A percentile compares a stretch with the other conserved stretches of the same genome.
These are phyloP conservation scores for Candida frijolesensis DNA, from an alignment of 1,139 yeast genomes.

Conservation along the genomic window DNA sequence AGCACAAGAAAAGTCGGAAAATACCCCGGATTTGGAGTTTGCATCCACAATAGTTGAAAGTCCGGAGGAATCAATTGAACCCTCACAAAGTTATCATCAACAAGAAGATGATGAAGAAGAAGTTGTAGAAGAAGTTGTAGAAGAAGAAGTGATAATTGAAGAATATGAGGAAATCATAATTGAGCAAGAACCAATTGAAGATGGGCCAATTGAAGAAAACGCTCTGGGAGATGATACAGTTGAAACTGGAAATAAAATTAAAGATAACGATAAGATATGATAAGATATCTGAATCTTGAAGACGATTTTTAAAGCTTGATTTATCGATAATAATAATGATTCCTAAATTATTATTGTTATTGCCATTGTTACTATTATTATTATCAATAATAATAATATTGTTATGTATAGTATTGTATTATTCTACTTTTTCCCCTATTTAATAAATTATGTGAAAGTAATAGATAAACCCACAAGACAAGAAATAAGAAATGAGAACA, in stretches of 20 bases:
- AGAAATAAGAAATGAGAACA: neutral
- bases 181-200: neutral
- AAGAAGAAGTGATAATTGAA: neutral
- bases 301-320: neutral
- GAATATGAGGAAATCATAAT: neutral
- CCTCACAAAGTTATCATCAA: neutral
- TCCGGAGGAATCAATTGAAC: neutral
- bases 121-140: neutral
- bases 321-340: neutral
- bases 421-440: neutral
- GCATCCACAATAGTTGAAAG: neutral
- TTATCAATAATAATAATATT: too few relatives aligned
- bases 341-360: too few relatives aligned
- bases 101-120: neutral
- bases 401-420: neutral
- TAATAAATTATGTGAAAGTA: neutral
- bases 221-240: neutral
- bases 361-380: too few relatives aligned
- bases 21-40: neutral
- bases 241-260: constrained; percentile 1
- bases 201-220: neutral
- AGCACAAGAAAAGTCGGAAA: neutral
- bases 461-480: neutral
- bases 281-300: neutral
- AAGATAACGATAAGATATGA: neutral